A percentile compares a stretch with the other conserved stretches of the same genome.
Evolutionary conservation across 768 basidiomycete genomes (phyloP).

Genomic region (Galerina sulciceps): DNA sequence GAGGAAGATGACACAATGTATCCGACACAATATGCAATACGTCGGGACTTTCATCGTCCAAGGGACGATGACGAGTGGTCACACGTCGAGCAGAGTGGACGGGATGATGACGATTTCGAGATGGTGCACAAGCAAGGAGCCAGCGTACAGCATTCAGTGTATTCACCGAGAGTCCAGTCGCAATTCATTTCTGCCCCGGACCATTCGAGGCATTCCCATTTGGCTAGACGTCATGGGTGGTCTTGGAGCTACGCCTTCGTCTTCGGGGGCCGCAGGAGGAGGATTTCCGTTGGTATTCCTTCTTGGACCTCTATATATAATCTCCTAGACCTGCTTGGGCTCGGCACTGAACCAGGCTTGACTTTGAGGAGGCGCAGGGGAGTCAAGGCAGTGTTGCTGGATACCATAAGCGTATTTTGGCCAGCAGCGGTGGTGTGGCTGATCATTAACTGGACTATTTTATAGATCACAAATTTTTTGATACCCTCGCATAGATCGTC

Average conservation of each 20-base stretch:
- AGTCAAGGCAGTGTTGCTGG: slow-evolving; percentile 25
- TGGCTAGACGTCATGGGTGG: slow-evolving; percentile 24
- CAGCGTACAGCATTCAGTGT: slow-evolving; percentile 11
- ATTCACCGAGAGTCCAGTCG: slow-evolving; percentile 16
- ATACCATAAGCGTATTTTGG: slow-evolving; percentile 43
- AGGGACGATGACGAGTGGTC: slow-evolving; percentile 42
- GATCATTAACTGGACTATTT: slow-evolving; percentile 42
- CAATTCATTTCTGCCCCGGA: slow-evolving; percentile 44
- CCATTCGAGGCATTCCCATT: slow-evolving; percentile 19
- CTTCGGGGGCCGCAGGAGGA: slow-evolving; percentile 56
- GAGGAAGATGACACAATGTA: slow-evolving; percentile 58
- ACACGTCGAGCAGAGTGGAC: slow-evolving; percentile 20
- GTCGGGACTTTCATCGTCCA: slow-evolving; percentile 35
- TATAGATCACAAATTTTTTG: slow-evolving; percentile 3
- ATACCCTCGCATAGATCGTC: too few relatives aligned
- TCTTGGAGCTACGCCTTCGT: slow-evolving; percentile 59
- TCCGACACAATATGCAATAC: slow-evolving; percentile 51
- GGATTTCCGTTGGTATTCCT: slow-evolving; percentile 53
- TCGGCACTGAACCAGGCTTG: background rate
- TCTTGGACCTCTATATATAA: slow-evolving; percentile 23
- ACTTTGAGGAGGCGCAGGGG: slow-evolving; percentile 6
- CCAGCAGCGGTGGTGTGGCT: slow-evolving; percentile 38
- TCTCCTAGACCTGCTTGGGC: slow-evolving; percentile 25
- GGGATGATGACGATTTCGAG: slow-evolving; percentile 11
- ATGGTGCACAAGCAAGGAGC: slow-evolving; percentile 10